These are phyloP conservation scores for Neocallimastix lanati DNA, from an alignment of 192 early-diverging fungal genomes.

Conservation along the genomic window DNA sequence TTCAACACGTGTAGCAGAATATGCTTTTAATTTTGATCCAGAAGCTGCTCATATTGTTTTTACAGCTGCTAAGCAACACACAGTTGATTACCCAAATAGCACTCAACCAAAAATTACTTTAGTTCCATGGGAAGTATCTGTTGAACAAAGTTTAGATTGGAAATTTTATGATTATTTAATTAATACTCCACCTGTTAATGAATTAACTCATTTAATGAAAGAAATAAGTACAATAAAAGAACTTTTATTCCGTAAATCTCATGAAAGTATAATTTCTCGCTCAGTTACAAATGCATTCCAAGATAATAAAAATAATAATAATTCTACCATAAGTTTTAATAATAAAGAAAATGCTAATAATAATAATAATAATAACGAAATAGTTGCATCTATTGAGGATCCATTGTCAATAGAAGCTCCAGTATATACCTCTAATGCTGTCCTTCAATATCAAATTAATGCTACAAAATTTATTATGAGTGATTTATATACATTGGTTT, in stretches of 20 bases:
- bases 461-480: neutral
- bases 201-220: neutral
- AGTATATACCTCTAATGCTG: neutral
- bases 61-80: neutral
- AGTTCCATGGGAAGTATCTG: neutral
- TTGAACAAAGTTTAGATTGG: neutral
- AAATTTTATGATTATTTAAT: neutral
- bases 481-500: neutral
- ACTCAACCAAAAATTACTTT: neutral
- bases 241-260: neutral
- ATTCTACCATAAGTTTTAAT: neutral
- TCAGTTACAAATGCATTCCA: neutral
- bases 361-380: no score
- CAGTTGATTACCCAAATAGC: neutral
- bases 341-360: no score
- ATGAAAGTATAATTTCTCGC: neutral
- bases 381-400: neutral
- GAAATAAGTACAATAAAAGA: neutral
- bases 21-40: neutral
- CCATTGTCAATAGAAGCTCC: neutral
- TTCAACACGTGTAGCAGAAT: constrained; percentile 14
- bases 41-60: constrained; percentile 4
- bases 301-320: neutral
- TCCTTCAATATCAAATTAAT: neutral
- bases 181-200: neutral